phyloP scores from a whole-genome alignment of 2,329 filamentous ascomycete genomes.

The Trichoderma afroharzianum region DNA sequence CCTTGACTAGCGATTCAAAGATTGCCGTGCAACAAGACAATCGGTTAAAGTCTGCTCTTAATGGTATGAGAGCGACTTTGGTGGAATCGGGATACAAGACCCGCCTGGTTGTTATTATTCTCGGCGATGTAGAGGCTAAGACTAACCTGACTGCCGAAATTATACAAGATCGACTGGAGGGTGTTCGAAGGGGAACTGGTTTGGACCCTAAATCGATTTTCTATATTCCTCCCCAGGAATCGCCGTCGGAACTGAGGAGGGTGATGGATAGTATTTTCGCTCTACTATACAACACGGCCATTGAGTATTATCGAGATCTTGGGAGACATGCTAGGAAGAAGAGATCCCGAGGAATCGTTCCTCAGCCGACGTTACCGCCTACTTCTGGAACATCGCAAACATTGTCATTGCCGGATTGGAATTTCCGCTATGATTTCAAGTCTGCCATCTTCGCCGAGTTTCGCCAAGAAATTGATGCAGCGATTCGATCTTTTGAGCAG shows the following conservation, averaged over 20 bases:
- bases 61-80: conserved; percentile 67
- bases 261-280: conserved; percentile 71
- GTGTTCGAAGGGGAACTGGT: conserved; percentile 73
- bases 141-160: conserved; percentile 57
- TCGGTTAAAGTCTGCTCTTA: conserved; percentile 83
- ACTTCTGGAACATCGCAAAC: conserved; percentile 82
- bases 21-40: conserved; percentile 78
- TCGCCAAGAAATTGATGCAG: conserved; percentile 85
- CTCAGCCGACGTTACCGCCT: conserved; percentile 77
- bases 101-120: conserved; percentile 64
- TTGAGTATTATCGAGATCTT: conserved; percentile 91
- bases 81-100: conserved; percentile 70
- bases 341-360: conserved; percentile 71
- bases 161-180: conserved; percentile 66
- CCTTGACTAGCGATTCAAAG: conserved; percentile 68
- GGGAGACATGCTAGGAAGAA: conserved; percentile 91
- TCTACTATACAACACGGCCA: conserved; percentile 66
- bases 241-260: conserved; percentile 65
- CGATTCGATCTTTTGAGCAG: conserved; percentile 79
- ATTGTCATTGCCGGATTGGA: conserved; percentile 83
- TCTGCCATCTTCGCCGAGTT: conserved; percentile 88
- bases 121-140: conserved; percentile 29
- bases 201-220: conserved; percentile 84
- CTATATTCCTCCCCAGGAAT: conserved; percentile 72
- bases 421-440: conserved; percentile 93